phyloP scores from a whole-genome alignment of 305 asterid genomes.

The Fraxinus nigra region DNA sequence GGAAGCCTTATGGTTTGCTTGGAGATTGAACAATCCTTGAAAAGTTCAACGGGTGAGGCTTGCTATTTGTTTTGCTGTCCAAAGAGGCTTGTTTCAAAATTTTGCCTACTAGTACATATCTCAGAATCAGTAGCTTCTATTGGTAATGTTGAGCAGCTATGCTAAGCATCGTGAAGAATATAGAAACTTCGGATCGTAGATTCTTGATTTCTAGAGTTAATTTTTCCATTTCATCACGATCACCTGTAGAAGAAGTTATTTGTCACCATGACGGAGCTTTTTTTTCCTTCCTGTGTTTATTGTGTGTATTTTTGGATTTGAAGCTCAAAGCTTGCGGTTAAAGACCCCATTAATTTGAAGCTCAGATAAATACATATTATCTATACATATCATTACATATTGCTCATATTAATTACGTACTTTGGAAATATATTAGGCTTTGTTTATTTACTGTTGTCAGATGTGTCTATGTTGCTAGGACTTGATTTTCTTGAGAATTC shows the following conservation, averaged over 20 bases:
- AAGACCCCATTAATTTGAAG: not conserved
- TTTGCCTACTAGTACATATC: not conserved
- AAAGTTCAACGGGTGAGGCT: slow-evolving; percentile 50
- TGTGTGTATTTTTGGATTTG: not conserved
- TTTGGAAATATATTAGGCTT: not conserved
- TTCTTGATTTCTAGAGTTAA: slow-evolving; percentile 7
- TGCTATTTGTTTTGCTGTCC: not conserved
- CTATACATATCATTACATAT: not conserved
- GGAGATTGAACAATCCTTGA: slow-evolving; percentile 62
- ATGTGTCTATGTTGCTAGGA: too few species aligned
- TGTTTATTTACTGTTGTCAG: not conserved
- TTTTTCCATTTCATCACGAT: slow-evolving; percentile 1
- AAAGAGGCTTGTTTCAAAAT: not conserved
- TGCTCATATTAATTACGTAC: not conserved
- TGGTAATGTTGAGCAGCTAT: not conserved
- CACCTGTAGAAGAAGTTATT: slow-evolving; percentile 21
- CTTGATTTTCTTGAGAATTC: too few species aligned
- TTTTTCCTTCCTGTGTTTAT: not conserved
- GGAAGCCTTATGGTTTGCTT: slow-evolving; percentile 67
- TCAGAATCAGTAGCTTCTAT: not conserved
- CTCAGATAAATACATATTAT: not conserved
- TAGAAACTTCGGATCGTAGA: not conserved
- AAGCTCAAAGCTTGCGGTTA: not conserved
- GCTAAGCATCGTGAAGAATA: not conserved
- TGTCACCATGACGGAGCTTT: slow-evolving; percentile 82